Percentiles rank a stretch among this genome's conserved stretches.
Conservation (phyloP, 768 basidiomycete species). For the Psilocybe azurescens region DNA sequence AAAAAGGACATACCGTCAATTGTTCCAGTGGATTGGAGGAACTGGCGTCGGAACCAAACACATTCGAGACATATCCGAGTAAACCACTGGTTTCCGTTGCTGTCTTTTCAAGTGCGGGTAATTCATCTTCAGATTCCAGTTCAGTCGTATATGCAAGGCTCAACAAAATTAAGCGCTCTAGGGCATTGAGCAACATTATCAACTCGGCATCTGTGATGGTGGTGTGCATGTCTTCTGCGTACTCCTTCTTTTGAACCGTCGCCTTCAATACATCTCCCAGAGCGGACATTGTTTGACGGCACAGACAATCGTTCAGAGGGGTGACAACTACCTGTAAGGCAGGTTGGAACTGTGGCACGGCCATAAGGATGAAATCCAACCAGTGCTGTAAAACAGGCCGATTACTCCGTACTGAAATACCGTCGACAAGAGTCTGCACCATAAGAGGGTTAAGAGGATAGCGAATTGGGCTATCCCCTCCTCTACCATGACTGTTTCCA, state of each 20-base stretch:
- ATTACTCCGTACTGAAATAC: slow-evolving; percentile 71
- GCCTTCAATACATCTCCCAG: slow-evolving; percentile 60
- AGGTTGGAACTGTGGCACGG: slow-evolving; percentile 84
- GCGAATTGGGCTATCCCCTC: slow-evolving; percentile 33
- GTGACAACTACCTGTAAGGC: slow-evolving; percentile 67
- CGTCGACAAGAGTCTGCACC: slow-evolving; percentile 81
- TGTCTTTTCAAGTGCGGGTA: slow-evolving; percentile 53
- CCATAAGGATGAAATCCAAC: slow-evolving; percentile 95
- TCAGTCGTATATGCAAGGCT: slow-evolving; percentile 68
- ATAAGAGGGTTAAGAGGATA: slow-evolving; percentile 74
- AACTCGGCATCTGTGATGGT: slow-evolving; percentile 80
- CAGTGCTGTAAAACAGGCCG: slow-evolving; percentile 90
- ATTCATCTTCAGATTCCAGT: slow-evolving; percentile 60
- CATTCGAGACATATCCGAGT: slow-evolving; percentile 89
- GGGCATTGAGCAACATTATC: slow-evolving; percentile 79
- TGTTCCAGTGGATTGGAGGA: slow-evolving; percentile 56
- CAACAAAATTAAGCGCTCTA: slow-evolving; percentile 83
- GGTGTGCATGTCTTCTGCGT: slow-evolving; percentile 47
- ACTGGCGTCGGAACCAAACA: slow-evolving; percentile 79
- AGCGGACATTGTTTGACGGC: slow-evolving; percentile 64
- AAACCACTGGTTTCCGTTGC: slow-evolving; percentile 66
- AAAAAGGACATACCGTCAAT: slow-evolving; percentile 51
- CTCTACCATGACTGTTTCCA: slow-evolving; percentile 35
- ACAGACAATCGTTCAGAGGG: slow-evolving; percentile 82
- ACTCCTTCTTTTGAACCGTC: slow-evolving; percentile 39